Conservation (phyloP, 192 early-diverging fungal species). For the Entomortierella parvispora region DNA sequence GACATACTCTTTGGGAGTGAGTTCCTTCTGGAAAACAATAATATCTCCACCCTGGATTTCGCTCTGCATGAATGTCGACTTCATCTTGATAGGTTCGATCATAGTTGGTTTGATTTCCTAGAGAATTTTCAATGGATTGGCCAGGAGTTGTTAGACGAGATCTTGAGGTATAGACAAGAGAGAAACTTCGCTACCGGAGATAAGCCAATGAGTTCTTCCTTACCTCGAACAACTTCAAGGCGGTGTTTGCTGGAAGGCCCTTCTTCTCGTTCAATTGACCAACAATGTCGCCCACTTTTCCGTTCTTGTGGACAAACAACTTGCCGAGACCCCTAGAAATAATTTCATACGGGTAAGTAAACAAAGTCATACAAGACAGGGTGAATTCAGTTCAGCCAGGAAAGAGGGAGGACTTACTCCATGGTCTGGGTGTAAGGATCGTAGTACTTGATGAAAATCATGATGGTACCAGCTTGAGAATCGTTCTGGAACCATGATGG, state of each 20-base stretch:
- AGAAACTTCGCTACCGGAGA: no score
- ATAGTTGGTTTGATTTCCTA: conserved; percentile 94
- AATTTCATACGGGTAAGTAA: not conserved
- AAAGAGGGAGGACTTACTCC: conserved; percentile 55
- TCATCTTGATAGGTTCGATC: conserved; percentile 81
- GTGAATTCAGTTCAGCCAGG: not conserved
- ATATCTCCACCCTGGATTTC: conserved; percentile 98
- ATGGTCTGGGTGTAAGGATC: conserved; percentile 70
- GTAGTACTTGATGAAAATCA: conserved; percentile 91
- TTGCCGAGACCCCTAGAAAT: conserved; percentile 61
- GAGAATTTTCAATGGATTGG: not conserved
- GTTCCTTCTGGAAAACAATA: conserved; percentile 78
- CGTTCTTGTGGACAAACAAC: conserved; percentile 59
- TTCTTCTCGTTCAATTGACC: conserved; percentile 63
- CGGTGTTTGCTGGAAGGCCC: conserved; percentile 64
- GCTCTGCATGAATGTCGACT: conserved; percentile 70
- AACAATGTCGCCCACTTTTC: conserved; percentile 70
- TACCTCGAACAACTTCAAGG: conserved; percentile 74
- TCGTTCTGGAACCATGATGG: conserved; percentile 23
- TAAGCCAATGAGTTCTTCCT: not conserved
- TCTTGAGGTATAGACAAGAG: not conserved
- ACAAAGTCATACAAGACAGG: no score
- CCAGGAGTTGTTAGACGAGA: conserved; percentile 2
- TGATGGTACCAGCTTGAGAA: conserved; percentile 40
- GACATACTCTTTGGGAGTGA: conserved; percentile 60